Conservation (phyloP, 2,329 filamentous ascomycete genomes). For the Colletotrichum tropicale region DNA sequence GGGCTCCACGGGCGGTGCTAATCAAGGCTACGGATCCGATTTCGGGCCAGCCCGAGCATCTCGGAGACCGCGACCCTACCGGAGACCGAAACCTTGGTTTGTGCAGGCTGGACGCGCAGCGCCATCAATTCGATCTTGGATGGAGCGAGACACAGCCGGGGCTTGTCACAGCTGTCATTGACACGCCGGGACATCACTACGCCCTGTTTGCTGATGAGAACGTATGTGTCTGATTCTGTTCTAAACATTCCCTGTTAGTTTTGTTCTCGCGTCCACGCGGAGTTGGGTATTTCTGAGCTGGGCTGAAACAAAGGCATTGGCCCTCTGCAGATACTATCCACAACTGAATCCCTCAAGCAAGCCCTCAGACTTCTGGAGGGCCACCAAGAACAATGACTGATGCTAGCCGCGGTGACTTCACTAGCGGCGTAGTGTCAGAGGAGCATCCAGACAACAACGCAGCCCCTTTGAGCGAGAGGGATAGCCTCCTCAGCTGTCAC, state of each 20-base stretch:
- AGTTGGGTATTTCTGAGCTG: accelerated
- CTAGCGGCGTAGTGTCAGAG: neutral
- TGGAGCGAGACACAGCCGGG: neutral
- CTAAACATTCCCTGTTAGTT: neutral
- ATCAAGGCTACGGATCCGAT: neutral
- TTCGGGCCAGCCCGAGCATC: neutral
- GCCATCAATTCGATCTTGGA: neutral
- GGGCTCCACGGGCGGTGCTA: neutral
- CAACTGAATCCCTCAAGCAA: neutral
- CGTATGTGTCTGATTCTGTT: neutral
- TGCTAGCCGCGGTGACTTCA: neutral
- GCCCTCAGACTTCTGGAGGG: neutral
- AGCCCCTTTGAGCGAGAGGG: neutral
- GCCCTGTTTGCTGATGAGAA: neutral
- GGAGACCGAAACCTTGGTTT: neutral
- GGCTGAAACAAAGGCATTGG: neutral
- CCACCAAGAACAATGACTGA: neutral
- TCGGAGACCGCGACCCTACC: neutral
- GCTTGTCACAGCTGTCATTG: neutral
- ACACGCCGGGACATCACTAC: neutral
- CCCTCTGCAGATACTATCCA: neutral
- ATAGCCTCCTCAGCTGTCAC: neutral
- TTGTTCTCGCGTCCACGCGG: neutral
- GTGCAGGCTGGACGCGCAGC: neutral
- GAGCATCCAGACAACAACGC: neutral